phyloP scores from a whole-genome alignment of 306 rosid genomes.

The Castanea mollissima region DNA sequence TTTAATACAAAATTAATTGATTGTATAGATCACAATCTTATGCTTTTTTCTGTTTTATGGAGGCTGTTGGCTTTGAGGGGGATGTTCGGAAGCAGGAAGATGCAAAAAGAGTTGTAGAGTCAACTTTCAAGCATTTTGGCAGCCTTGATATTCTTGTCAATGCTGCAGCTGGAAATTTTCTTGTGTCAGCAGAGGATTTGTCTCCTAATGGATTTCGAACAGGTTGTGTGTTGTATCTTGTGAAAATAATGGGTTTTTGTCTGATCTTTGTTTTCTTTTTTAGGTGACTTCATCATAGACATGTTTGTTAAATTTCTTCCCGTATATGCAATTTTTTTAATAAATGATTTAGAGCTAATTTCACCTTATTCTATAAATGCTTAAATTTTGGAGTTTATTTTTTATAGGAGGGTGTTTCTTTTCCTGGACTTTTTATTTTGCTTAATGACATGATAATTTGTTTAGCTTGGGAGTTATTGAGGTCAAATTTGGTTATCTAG shows the following conservation, averaged over 20 bases:
- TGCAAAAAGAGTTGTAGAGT: constrained; percentile 67
- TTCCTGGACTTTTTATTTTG: not conserved
- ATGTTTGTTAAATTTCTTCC: not conserved
- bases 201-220: constrained; percentile 97
- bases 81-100: constrained; percentile 93
- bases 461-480: not conserved
- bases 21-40: not conserved
- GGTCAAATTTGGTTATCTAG: not conserved
- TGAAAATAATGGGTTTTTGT: not conserved
- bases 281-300: not conserved
- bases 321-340: not conserved
- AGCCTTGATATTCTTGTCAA: constrained; percentile 81
- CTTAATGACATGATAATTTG: not conserved
- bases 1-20: not conserved
- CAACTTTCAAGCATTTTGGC: constrained; percentile 67
- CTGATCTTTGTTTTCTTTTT: not conserved
- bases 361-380: not conserved
- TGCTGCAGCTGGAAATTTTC: constrained; percentile 92
- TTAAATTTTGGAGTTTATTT: not conserved
- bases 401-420: not conserved
- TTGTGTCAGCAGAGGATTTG: constrained; percentile 76
- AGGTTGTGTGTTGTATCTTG: constrained; percentile 37
- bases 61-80: constrained; percentile 81
- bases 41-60: not conserved
- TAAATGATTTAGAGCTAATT: not conserved